phyloP scores from a whole-genome alignment of 1,284 basidiomycete genomes.

The Athelia sp. region DNA sequence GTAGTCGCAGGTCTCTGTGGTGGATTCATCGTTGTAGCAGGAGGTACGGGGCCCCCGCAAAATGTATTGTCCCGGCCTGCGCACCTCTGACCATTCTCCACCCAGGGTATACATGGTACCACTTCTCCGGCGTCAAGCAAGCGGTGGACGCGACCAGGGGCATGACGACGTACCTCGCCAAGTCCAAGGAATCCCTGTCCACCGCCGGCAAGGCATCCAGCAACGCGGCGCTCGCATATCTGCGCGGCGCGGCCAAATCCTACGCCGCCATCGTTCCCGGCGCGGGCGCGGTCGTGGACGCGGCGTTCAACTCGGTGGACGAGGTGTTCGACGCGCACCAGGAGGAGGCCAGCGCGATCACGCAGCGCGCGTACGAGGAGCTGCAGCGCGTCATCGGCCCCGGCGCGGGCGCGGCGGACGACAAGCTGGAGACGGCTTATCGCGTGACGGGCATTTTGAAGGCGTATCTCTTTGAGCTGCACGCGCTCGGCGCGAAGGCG shows the following conservation, averaged over 20 bases:
- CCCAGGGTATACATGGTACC: conserved; percentile 34
- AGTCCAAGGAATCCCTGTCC: conserved; percentile 25
- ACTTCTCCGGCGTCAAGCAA: conserved; percentile 32
- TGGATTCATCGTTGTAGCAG: not conserved
- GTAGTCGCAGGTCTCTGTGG: conserved; percentile 1
- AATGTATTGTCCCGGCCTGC: not conserved
- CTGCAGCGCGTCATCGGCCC: conserved; percentile 21
- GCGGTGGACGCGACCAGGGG: conserved; percentile 29
- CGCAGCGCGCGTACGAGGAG: conserved; percentile 33
- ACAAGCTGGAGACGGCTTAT: not conserved
- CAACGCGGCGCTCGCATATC: conserved; percentile 33
- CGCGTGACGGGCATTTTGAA: not conserved
- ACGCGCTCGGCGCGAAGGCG: conserved; percentile 5
- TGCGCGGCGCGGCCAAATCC: conserved; percentile 33
- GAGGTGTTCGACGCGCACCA: conserved; percentile 34
- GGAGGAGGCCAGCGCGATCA: conserved; percentile 35
- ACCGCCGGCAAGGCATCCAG: conserved; percentile 27
- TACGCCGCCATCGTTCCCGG: conserved; percentile 39
- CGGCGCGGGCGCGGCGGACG: not conserved
- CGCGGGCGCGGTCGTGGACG: conserved; percentile 34
- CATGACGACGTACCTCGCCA: conserved; percentile 25
- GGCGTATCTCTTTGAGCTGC: conserved; percentile 11
- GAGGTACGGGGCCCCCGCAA: not conserved
- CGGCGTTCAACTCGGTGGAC: conserved; percentile 38
- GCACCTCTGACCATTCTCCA: not conserved